Conservation (phyloP, 495 filamentous ascomycete genomes). For the Xylaria sp. region DNA sequence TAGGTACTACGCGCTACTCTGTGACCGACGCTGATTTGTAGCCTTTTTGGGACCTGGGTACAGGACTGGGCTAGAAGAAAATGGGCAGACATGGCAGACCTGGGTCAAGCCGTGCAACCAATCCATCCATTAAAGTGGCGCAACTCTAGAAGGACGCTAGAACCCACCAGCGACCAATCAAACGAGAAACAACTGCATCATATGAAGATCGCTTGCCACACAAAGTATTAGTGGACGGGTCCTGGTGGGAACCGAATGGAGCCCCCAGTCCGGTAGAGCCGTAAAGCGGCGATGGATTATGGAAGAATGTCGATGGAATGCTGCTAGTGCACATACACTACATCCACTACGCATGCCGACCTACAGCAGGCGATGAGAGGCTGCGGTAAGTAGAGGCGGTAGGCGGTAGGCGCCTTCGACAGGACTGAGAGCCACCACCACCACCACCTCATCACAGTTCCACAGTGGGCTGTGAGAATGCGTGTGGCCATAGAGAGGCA, state of each 20-base stretch:
- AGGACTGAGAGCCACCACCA: conserved; percentile 2
- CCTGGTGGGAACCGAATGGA: neutral
- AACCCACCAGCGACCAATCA: conserved; percentile 42
- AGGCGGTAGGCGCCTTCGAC: neutral
- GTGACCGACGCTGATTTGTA: too few relatives aligned
- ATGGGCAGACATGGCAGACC: conserved; percentile 19
- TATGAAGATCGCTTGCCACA: conserved; percentile 36
- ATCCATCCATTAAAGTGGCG: conserved; percentile 36
- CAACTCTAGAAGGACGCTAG: conserved; percentile 50
- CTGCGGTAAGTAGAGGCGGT: neutral
- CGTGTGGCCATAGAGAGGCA: neutral
- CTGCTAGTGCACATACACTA: too few relatives aligned
- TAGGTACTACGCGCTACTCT: neutral
- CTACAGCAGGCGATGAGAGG: neutral
- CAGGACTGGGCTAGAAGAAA: conserved; percentile 25
- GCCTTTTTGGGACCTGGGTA: conserved; percentile 3
- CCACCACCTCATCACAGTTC: neutral
- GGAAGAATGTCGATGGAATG: conserved; percentile 12
- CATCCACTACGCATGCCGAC: neutral
- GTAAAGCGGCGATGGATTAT: conserved; percentile 26
- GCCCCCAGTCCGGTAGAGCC: conserved; percentile 15
- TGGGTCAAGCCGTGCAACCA: conserved; percentile 21
- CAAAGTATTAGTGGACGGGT: conserved; percentile 11
- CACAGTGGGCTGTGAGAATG: conserved; percentile 1
- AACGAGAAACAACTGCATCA: conserved; percentile 27